A percentile compares a stretch with the other conserved stretches of the same genome.
Conservation (phyloP, 2,329 filamentous ascomycete genomes). For the Anisogramma anomala region DNA sequence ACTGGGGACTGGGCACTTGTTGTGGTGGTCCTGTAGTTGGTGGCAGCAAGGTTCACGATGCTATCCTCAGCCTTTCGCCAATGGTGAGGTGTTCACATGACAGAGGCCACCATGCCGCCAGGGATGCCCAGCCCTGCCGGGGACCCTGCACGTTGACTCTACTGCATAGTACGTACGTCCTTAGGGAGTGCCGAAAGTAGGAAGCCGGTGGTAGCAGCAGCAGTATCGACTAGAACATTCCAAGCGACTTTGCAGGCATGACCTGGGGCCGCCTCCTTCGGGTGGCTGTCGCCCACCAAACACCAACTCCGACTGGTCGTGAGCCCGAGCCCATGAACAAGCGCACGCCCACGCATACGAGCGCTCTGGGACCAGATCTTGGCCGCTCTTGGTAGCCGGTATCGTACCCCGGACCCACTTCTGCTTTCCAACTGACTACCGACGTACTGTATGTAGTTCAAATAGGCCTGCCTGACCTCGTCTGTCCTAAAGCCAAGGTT, state of each 20-base stretch:
- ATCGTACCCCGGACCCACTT: neutral
- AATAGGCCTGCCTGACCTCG: conserved; percentile 8
- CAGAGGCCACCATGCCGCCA: no score
- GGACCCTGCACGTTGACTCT: no score
- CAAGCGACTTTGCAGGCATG: neutral
- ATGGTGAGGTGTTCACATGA: neutral
- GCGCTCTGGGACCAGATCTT: neutral
- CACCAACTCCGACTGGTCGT: neutral
- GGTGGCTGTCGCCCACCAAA: conserved; percentile 6
- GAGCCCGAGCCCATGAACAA: neutral
- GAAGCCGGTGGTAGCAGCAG: no score
- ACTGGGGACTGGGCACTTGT: no score
- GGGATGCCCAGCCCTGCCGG: no score
- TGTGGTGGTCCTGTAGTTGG: neutral
- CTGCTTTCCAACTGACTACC: neutral
- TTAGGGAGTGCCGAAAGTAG: neutral
- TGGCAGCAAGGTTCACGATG: neutral
- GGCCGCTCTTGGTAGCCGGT: neutral
- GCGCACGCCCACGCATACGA: neutral
- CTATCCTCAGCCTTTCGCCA: neutral
- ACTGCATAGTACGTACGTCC: no score
- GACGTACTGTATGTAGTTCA: no score
- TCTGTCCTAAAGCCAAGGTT: conserved; percentile 6
- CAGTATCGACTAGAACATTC: no score
- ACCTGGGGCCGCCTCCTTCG: no score